Evolutionary conservation across 1,284 basidiomycete genomes (phyloP).

Genomic region (Pisolithus thermaeus): DNA sequence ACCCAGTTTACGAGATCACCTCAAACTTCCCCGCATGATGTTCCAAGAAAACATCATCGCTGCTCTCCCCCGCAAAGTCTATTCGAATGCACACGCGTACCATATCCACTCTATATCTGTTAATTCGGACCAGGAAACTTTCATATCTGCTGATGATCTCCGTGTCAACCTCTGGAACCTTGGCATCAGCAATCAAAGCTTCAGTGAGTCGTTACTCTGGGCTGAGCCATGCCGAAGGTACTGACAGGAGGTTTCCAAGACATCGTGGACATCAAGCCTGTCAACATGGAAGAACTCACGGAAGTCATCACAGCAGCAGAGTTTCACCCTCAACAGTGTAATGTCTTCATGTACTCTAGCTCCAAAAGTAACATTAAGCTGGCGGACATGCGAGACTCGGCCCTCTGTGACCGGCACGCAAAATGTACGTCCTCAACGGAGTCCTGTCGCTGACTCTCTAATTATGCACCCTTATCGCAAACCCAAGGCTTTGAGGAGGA

Average conservation of each 20-base stretch:
- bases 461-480: slow-evolving; percentile 12
- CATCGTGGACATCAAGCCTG: slow-evolving; percentile 99
- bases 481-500: slow-evolving; percentile 91
- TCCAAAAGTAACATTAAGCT: slow-evolving; percentile 99
- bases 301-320: slow-evolving; percentile 99
- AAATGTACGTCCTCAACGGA: slow-evolving; percentile 66
- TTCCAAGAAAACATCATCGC: slow-evolving; percentile 98
- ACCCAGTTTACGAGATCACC: slow-evolving; percentile 49
- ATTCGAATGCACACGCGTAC: slow-evolving; percentile 98
- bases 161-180: slow-evolving; percentile 98
- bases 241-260: slow-evolving; percentile 46
- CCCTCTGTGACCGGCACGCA: slow-evolving; percentile 92
- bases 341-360: slow-evolving; percentile 99
- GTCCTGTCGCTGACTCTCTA: slow-evolving; percentile 4
- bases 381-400: slow-evolving; percentile 99
- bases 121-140: slow-evolving; percentile 99
- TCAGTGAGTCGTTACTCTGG: slow-evolving; percentile 64
- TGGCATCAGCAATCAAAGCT: slow-evolving; percentile 97
- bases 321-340: slow-evolving; percentile 97
- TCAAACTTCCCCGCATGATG: slow-evolving; percentile 84
- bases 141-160: slow-evolving; percentile 97
- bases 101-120: slow-evolving; percentile 99
- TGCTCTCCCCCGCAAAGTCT: slow-evolving; percentile 97
- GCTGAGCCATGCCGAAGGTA: slow-evolving; percentile 2
- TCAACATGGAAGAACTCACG: slow-evolving; percentile 99